A percentile compares a stretch with the other conserved stretches of the same genome.
phyloP scores from a whole-genome alignment of 225 moss, liverwort and hornwort species.

The Bryoerythrophyllum caledonicum region DNA sequence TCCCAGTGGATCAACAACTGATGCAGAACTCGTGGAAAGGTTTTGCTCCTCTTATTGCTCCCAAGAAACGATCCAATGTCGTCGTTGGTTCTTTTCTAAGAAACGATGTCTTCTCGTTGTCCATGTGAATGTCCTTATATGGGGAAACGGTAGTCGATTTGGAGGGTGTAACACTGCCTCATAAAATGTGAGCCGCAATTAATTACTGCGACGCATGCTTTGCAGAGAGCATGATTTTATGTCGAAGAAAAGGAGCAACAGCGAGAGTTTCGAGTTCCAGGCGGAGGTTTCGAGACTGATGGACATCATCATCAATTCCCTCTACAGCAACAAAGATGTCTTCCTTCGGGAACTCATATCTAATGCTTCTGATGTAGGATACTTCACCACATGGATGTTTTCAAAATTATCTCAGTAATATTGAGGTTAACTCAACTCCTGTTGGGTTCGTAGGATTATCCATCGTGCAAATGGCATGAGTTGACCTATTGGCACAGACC shows the following conservation, averaged over 20 bases:
- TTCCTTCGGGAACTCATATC: conserved; percentile 86
- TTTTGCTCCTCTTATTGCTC: background rate
- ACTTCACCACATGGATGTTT: background rate
- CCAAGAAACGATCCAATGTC: background rate
- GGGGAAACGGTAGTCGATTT: background rate
- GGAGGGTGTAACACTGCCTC: background rate
- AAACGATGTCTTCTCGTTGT: background rate
- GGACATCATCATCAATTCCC: conserved; percentile 89
- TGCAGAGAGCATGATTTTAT: conserved; percentile 65
- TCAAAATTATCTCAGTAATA: background rate
- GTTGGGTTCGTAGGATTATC: background rate
- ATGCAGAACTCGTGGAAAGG: conserved; percentile 42
- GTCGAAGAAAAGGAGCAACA: conserved; percentile 48
- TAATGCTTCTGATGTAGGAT: conserved; percentile 79
- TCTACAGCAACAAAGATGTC: conserved; percentile 83
- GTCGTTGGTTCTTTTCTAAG: background rate
- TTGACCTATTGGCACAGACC: background rate
- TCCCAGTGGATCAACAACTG: conserved; percentile 42
- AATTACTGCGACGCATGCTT: conserved; percentile 14
- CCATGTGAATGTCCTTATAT: background rate
- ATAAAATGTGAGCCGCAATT: background rate
- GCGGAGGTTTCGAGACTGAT: conserved; percentile 85
- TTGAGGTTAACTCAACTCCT: background rate
- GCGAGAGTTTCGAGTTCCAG: conserved; percentile 82
- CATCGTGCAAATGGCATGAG: background rate